Percentiles rank a stretch among this genome's conserved stretches.
Evolutionary conservation across 176 grass and related monocot genomes (phyloP).

Genomic region (Alloteropsis semialata): DNA sequence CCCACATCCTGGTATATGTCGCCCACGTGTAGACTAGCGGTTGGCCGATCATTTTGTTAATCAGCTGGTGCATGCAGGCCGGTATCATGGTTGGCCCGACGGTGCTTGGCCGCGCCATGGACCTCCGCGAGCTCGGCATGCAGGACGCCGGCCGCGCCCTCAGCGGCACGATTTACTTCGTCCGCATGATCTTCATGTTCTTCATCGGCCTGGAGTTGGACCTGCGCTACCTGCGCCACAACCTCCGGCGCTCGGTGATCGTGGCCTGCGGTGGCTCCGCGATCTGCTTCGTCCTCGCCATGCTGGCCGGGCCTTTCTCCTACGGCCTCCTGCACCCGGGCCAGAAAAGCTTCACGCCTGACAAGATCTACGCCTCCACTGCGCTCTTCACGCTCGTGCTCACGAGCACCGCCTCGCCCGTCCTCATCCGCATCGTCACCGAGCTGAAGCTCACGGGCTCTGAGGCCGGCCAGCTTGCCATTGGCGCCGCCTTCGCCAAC

Average conservation of each 20-base stretch:
- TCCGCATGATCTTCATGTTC: slow-evolving; percentile 71
- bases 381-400: slow-evolving; percentile 34
- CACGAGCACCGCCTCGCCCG: slow-evolving; percentile 56
- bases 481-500: slow-evolving; percentile 53
- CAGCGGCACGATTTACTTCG: slow-evolving; percentile 15
- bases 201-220: slow-evolving; percentile 70
- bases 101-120: slow-evolving; percentile 24
- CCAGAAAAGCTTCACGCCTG: neutral
- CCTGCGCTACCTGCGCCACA: slow-evolving; percentile 47
- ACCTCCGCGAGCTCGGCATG: slow-evolving; percentile 24
- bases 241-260: slow-evolving; percentile 29
- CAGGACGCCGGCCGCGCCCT: slow-evolving; percentile 18
- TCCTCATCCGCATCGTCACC: slow-evolving; percentile 69
- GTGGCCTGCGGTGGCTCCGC: slow-evolving; percentile 35
- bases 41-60: neutral
- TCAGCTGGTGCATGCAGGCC: slow-evolving; percentile 11
- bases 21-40: neutral
- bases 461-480: slow-evolving; percentile 59
- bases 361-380: slow-evolving; percentile 33
- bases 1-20: slow-evolving; percentile 46
- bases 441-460: slow-evolving; percentile 67
- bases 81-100: slow-evolving; percentile 50
- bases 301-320: slow-evolving; percentile 3
- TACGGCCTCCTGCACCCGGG: slow-evolving; percentile 22
- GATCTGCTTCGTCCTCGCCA: slow-evolving; percentile 26